A percentile compares a stretch with the other conserved stretches of the same genome.
Conservation (phyloP, 306 rosid species). For the Crotalaria pallida region DNA sequence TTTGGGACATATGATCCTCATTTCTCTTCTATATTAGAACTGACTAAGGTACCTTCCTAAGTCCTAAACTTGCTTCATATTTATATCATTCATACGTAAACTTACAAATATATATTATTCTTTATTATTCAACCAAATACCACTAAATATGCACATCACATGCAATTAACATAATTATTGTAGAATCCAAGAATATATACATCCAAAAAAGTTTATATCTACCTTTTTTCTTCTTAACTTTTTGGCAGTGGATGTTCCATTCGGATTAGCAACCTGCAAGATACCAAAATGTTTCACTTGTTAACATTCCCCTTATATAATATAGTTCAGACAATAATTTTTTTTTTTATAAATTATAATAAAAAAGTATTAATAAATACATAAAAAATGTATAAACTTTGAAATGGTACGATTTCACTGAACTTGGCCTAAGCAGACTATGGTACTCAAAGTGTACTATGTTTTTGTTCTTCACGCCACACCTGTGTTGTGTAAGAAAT, state of each 20-base stretch:
- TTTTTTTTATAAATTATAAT: too few species aligned
- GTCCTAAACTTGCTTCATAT: neutral
- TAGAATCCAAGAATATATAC: neutral
- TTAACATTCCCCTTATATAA: too few species aligned
- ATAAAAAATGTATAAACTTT: too few species aligned
- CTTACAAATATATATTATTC: neutral
- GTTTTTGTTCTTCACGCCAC: too few species aligned
- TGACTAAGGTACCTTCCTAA: neutral
- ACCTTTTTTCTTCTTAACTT: constrained; percentile 78
- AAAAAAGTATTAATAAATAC: too few species aligned
- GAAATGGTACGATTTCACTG: neutral
- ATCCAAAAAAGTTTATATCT: neutral
- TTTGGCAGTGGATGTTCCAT: constrained; percentile 42
- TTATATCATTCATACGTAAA: neutral
- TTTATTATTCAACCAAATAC: neutral
- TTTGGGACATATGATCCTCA: too few species aligned
- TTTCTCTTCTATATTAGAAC: neutral
- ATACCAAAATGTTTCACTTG: too few species aligned
- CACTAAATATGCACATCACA: neutral
- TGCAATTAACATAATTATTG: neutral
- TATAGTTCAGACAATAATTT: too few species aligned
- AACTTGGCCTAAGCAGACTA: neutral
- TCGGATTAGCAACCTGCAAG: constrained; percentile 43
- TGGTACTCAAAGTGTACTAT: neutral
- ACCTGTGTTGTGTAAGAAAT: too few species aligned